Base-by-base conservation (phyloP, 225 moss, liverwort and hornwort species). In the Takakia lepidozioides region DNA sequence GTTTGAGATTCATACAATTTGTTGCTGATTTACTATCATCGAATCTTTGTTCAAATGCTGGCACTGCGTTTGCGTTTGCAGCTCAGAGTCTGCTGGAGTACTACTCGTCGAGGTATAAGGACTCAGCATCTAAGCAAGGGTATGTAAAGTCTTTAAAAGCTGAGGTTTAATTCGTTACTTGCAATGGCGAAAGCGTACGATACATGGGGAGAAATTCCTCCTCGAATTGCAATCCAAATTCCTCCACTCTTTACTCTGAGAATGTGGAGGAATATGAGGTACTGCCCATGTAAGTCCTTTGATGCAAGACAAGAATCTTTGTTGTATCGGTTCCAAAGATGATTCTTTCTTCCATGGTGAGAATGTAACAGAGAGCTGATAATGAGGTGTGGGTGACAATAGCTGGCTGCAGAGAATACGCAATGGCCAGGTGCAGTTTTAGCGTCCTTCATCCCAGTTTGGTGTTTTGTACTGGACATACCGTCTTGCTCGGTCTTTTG, bases 391-490 rank as follows among this genome's bases (percentile, higher is more conserved):
- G 64, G 51, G n/a, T n/a, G n/a, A n/a, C n/a, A 47, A 52, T 76
- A 95, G 90, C 67, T 90, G 95, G 95, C 60, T 87, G 73, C 87
- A 90, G 67, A 82, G 90, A 56, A 90, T 95, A 27, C 51, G 55
- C 25, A 84, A 87, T 46, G 76, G 71, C 41, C 90, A 90, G 86
- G 95, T 95, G 57, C 53, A 63, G 20, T 52, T 41, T 27, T 25
- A 38, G 37, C 34, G 34, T 55, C 48, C 21, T 43, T 50, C 38
- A 43, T 49, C 50, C 34, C 1, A 34, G 1, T 14, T 20, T 56
- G 38, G 25, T 36, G 19, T 10, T 14, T 35, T 54, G 3, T 8
- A 21, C 13, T 36, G 3, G 9, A 1, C 2, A 54, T 11, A 19
- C 19, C 3, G 10, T 39, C 42, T 27, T 35, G 37, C 50, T 4